Percentiles rank a stretch among this genome's conserved stretches.
Evolutionary conservation across 192 early-diverging fungal genomes (phyloP).

Genomic region (Coemansia sp.): DNA sequence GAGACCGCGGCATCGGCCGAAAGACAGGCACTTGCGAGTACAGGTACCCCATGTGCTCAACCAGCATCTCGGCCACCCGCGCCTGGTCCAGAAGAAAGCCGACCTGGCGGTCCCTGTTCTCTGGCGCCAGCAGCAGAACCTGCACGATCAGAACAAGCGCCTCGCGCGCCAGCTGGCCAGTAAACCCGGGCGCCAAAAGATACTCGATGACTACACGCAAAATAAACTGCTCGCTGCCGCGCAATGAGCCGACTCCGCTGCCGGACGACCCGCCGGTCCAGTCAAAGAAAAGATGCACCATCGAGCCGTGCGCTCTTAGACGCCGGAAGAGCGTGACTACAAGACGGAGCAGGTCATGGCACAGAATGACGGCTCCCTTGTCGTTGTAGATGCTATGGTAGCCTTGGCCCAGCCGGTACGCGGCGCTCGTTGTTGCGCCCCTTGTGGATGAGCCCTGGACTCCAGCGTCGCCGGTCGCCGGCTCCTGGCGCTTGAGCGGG

Average conservation of each 20-base stretch:
- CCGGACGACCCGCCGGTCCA: conserved; percentile 15
- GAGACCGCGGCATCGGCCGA: conserved; percentile 39
- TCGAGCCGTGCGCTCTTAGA: conserved; percentile 36
- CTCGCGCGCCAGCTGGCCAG: conserved; percentile 48
- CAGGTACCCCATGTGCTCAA: conserved; percentile 49
- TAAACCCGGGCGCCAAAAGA: conserved; percentile 42
- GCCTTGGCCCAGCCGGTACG: conserved; percentile 26
- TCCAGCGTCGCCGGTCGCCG: not conserved
- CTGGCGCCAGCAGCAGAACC: conserved; percentile 42
- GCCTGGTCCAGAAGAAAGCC: conserved; percentile 44
- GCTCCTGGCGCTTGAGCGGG: conserved; percentile 21
- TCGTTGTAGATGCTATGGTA: conserved; percentile 37
- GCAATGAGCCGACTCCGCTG: conserved; percentile 11
- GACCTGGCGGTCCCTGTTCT: conserved; percentile 23
- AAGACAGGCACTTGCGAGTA: conserved; percentile 45
- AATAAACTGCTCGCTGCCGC: conserved; percentile 49
- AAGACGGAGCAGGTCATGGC: conserved; percentile 39
- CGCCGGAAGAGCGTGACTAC: conserved; percentile 42
- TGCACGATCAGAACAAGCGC: conserved; percentile 46
- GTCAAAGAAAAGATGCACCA: conserved; percentile 54
- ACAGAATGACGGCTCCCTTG: conserved; percentile 17
- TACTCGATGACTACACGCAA: conserved; percentile 47
- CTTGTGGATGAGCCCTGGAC: no score
- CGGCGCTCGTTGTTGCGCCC: conserved; percentile 6
- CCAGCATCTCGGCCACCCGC: conserved; percentile 35